A percentile compares a stretch with the other conserved stretches of the same genome.
Evolutionary conservation across 345 rosid genomes (phyloP).

Genomic region (Schrenkiella parvula): DNA sequence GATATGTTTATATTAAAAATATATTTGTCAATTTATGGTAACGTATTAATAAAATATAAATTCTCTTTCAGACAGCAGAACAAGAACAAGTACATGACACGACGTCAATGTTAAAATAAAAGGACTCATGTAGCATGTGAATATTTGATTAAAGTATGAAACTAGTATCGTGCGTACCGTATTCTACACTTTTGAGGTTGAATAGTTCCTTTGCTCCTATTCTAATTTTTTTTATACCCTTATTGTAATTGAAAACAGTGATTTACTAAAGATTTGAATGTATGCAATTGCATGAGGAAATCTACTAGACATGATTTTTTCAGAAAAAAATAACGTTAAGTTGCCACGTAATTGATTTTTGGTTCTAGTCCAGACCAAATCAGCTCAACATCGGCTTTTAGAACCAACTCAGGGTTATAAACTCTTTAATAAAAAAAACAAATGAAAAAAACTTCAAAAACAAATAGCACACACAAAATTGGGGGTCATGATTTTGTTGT

Average conservation of each 20-base stretch:
- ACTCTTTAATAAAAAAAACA: neutral
- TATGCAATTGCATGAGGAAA: neutral
- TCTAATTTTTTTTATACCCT: neutral
- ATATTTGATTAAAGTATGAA: neutral
- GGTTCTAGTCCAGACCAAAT: neutral
- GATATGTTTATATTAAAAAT: neutral
- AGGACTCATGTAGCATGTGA: constrained; percentile 24
- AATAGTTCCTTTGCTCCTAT: neutral
- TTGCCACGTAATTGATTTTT: neutral
- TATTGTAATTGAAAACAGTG: neutral
- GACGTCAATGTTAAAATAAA: neutral
- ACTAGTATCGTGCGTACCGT: constrained; percentile 2
- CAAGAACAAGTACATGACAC: neutral
- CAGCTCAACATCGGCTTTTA: neutral
- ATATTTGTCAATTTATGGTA: constrained; percentile 6
- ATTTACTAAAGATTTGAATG: neutral
- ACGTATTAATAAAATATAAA: neutral
- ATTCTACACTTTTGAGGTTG: constrained; percentile 20
- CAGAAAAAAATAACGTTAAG: neutral
- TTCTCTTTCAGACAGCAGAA: constrained; percentile 21
- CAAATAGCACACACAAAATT: neutral
- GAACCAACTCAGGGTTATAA: neutral
- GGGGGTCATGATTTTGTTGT: neutral
- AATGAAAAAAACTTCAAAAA: neutral
- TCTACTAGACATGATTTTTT: neutral